Evolutionary conservation across 2,329 filamentous ascomycete genomes (phyloP), one percentile per base, ranked within the genome.

Genomic region (Trichoderma sp.): DNA sequence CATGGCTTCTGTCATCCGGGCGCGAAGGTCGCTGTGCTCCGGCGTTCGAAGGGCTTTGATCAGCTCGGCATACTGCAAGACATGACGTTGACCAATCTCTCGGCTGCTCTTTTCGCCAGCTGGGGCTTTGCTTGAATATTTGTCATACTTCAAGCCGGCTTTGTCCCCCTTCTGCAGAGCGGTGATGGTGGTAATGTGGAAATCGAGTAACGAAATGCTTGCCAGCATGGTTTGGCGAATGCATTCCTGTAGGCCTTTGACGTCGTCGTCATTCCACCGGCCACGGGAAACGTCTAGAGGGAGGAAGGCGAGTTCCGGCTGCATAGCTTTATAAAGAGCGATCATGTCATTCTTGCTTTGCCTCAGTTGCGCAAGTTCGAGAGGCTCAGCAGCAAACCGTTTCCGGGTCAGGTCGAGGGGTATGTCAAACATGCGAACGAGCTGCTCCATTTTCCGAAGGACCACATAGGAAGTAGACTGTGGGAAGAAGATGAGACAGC

Each of bases 401-500:
- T 63, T 69, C 0, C 67, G 67, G 0, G 77, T 79, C 3, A 71
- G 66, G 2, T 74, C 72, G 5, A 81, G 60, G 0, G 78, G 74
- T 0, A 64, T 66, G 0, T 78, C 70, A 0, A 79, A 66, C 68
- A 76, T 69, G 15, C 69, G 69, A 3, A 76, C 58, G 3, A 79
- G 66, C 12, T 72, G 72, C 48, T 74, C 71, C 48, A 78, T 71
- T 14, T 74, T 66, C 9, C 70, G 69, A 0, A 84, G 70, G 1
- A 81, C 77, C 2, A 77, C 72, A 26, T 78, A 77, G 0, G 81
- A 82, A 0, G 82, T 81, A 0, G 82, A 84, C 47, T 78, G 77
- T 0, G 82, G 82, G 62, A 84, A 83, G 51, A 84, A 73, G 3
- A 84, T 64, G 1, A 84, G 58, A 5, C 76, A 78, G 51, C 78